A percentile compares a stretch with the other conserved stretches of the same genome.
phyloP scores from a whole-genome alignment of 2,329 filamentous ascomycete species.

The Epichloe glyceriae region DNA sequence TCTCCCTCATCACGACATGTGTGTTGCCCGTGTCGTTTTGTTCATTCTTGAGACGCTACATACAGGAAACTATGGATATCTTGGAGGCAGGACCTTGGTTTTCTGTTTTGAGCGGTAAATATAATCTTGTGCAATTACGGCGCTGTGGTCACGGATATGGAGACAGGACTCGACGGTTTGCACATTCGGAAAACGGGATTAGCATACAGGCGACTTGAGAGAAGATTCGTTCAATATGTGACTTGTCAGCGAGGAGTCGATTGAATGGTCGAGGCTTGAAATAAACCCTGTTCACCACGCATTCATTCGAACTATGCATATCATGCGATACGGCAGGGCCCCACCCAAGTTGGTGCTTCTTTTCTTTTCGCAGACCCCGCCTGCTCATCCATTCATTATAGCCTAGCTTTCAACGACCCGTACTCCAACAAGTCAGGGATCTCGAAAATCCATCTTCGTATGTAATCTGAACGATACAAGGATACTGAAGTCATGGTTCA shows the following conservation, averaged over 20 bases:
- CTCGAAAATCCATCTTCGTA: not conserved
- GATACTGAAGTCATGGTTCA: constrained; percentile 19
- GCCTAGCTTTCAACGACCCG: not conserved
- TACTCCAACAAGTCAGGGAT: not conserved
- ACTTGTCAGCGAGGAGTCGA: constrained; percentile 9
- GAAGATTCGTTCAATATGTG: not conserved
- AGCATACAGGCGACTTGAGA: not conserved
- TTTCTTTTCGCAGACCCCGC: not conserved
- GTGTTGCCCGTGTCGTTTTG: not conserved
- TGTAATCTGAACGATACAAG: no score
- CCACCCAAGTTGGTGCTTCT: not conserved
- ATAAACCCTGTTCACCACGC: not conserved
- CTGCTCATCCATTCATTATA: not conserved
- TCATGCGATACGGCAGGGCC: no score
- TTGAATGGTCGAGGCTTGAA: not conserved
- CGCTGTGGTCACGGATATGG: not conserved
- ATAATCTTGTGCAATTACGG: not conserved
- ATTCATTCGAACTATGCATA: not conserved
- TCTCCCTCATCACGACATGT: not conserved
- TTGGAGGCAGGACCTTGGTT: not conserved
- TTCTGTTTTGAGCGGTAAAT: not conserved
- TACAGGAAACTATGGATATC: not conserved
- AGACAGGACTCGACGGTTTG: not conserved
- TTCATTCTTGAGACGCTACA: not conserved
- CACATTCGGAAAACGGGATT: constrained; percentile 3